Evolutionary conservation across 805 yeast species (phyloP), one percentile per base, ranked within the genome.

Genomic region (Candida ovalis): DNA sequence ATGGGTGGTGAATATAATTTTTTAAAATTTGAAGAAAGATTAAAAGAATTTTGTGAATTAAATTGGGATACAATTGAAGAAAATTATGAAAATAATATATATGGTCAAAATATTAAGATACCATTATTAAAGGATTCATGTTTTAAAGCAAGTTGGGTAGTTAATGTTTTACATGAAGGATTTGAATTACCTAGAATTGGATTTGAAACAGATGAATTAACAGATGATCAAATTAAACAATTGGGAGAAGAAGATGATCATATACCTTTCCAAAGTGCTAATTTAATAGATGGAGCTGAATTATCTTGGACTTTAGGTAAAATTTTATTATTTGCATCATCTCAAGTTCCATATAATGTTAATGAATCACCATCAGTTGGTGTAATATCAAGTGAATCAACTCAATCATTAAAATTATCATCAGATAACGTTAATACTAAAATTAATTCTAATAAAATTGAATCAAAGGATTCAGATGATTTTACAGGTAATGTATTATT

Each of bases 271-370:
- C 89, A 86, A 66, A 85, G 95, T 51, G 90, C 94, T 0, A 83
- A 84, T 47, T 75, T 82, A 17, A 80, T 94, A 28, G 77, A 88
- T 50, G 97, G 95, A 2, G 80, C 82, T 4, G 99, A 94, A 56
- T 71, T 94, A 17, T 86, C 97, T 0, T 94, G 99, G 99, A 92
- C 98, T 0, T 64, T 94, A 32, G 99, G 99, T 4, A 84, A 86
- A 59, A 89, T 91, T 24, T 63, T 94, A 3, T 64, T 92, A 12
- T 88, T 82, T 63, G 97, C 96, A 0, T 82, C 96, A 0, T 79
- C 91, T 15, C 82, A 81, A 53, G 74, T 88, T 6, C 63, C 70
- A 5, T 21, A 61, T 4, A 48, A 55, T 5, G 59, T 56, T 10
- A 43, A 30, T 30, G 35, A 30, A 12, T 5, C n/a, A 3, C 24